Evolutionary conservation across 345 rosid genomes (phyloP).

Genomic region (Citrus australasica): DNA sequence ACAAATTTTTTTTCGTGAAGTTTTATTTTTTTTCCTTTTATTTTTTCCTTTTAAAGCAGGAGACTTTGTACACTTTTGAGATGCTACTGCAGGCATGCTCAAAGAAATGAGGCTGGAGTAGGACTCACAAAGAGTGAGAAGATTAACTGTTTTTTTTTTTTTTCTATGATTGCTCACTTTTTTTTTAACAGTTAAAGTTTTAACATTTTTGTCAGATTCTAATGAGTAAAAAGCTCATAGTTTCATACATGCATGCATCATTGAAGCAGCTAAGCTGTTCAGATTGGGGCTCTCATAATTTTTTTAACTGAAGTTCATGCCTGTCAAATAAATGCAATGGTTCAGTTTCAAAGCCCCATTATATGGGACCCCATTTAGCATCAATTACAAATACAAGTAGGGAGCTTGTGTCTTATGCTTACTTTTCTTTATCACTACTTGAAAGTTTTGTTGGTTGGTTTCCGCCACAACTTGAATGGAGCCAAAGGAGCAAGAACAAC

Average conservation of each 20-base stretch:
- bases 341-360: constrained; percentile 10
- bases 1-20: constrained; percentile 5
- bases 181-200: constrained; percentile 9
- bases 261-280: constrained; percentile 18
- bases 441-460: constrained; percentile 11
- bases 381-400: constrained; percentile 14
- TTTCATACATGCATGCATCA: constrained; percentile 21
- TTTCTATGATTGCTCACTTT: constrained; percentile 23
- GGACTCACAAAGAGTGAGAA: constrained; percentile 17
- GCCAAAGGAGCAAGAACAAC: constrained; percentile 5
- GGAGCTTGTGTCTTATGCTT: constrained; percentile 2
- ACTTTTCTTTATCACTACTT: not conserved
- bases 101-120: constrained; percentile 15
- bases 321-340: constrained; percentile 10
- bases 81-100: constrained; percentile 10
- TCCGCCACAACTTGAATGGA: constrained; percentile 17
- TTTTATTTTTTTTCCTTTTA: not conserved
- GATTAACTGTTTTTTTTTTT: not conserved
- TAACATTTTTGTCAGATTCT: constrained; percentile 25
- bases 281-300: constrained; percentile 16
- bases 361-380: constrained; percentile 14
- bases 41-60: not conserved
- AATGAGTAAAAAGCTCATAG: constrained; percentile 19
- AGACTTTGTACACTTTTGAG: not conserved
- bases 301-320: constrained; percentile 21